Percentiles rank a stretch among this genome's conserved stretches.
phyloP scores from a whole-genome alignment of 352 stramenopile species.

The Phytophthora meadii region DNA sequence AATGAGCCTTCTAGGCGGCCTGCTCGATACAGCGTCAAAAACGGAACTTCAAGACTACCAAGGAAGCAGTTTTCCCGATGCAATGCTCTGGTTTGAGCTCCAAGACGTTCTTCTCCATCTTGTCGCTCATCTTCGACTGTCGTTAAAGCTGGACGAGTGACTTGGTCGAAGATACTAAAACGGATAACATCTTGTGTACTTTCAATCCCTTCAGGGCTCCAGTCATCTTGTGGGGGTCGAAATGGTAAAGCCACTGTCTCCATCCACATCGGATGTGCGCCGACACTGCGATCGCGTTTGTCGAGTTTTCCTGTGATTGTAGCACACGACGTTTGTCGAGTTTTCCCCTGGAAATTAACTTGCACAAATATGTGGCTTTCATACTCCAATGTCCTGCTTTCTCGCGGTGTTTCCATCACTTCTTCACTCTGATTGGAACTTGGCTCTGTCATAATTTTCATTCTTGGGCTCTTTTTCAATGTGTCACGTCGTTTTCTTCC shows the following conservation, averaged over 20 bases:
- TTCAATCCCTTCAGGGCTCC: conserved; percentile 73
- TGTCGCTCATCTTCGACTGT: conserved; percentile 43
- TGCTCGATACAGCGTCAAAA: conserved; percentile 86
- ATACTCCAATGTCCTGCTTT: conserved; percentile 19
- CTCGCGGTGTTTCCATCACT: conserved; percentile 16
- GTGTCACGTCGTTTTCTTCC: conserved; percentile 22
- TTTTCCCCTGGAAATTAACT: conserved; percentile 83
- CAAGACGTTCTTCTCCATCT: conserved; percentile 24
- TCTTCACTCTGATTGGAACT: conserved; percentile 23
- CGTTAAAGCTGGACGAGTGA: conserved; percentile 45
- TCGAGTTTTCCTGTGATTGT: conserved; percentile 18
- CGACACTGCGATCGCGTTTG: conserved; percentile 6
- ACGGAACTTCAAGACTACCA: conserved; percentile 85
- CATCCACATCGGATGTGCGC: conserved; percentile 89
- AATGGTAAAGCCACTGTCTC: conserved; percentile 92
- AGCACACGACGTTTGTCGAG: conserved; percentile 66
- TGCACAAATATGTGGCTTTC: conserved; percentile 83
- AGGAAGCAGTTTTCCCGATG: conserved; percentile 87
- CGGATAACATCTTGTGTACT: conserved; percentile 80
- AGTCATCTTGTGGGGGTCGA: conserved; percentile 80
- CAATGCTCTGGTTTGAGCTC: conserved; percentile 45
- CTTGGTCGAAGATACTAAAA: conserved; percentile 91
- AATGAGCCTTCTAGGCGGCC: conserved; percentile 84
- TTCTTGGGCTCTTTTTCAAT: conserved; percentile 33
- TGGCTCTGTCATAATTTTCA: background rate